These are phyloP conservation scores for Neophaeococcomyces mojaviensis DNA, from an alignment of 2,329 filamentous ascomycete genomes.

Conservation along the genomic window DNA sequence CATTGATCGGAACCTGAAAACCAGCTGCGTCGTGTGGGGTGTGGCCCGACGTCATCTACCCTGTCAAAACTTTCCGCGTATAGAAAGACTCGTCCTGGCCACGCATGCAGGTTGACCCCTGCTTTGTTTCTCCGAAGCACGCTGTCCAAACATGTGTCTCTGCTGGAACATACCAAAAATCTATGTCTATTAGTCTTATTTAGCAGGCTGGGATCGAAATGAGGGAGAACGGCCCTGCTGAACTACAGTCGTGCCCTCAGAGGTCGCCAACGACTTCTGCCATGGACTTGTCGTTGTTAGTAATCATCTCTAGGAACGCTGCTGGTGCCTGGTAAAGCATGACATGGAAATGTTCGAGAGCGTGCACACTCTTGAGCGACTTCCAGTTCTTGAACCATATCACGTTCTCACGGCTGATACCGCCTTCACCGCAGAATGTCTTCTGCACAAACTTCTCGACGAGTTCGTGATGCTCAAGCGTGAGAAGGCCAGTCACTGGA, in stretches of 20 bases:
- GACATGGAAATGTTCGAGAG: constrained; percentile 90
- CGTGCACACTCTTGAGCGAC: constrained; percentile 72
- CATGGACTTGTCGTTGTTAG: constrained; percentile 64
- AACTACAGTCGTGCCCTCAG: constrained; percentile 11
- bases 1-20: too few species aligned
- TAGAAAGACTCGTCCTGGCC: too few species aligned
- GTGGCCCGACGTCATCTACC: too few species aligned
- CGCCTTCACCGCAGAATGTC: constrained; percentile 54
- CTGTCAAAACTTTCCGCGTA: too few species aligned
- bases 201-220: too few species aligned
- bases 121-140: too few species aligned
- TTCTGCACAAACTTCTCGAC: constrained; percentile 64
- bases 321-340: constrained; percentile 74
- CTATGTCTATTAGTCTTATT: too few species aligned
- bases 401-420: constrained; percentile 43
- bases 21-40: too few species aligned
- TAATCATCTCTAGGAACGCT: constrained; percentile 62
- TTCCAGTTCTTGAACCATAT: constrained; percentile 94
- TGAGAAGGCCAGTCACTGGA: constrained; percentile 57
- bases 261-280: constrained; percentile 31
- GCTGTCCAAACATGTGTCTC: too few species aligned
- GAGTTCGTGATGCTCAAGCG: constrained; percentile 51
- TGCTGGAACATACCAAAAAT: too few species aligned
- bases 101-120: too few species aligned
- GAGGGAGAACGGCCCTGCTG: too few species aligned